Conservation (phyloP, 1,139 yeast genomes). For the Lodderomyces metapsilosis region DNA sequence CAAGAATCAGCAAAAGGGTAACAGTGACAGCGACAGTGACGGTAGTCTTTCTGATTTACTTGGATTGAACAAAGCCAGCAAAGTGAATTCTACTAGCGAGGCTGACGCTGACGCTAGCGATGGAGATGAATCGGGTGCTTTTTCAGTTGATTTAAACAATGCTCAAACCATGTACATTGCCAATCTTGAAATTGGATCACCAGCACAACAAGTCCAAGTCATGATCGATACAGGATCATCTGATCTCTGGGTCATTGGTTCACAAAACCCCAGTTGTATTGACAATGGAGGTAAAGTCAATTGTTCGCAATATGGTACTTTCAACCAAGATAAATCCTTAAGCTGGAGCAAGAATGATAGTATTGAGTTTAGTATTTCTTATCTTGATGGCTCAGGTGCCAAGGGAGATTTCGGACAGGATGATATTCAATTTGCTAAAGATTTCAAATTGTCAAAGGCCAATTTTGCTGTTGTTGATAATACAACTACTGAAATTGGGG, state of each 20-base stretch:
- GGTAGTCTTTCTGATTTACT: background rate
- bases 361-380: slow-evolving; percentile 25
- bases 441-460: slow-evolving; percentile 46
- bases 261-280: slow-evolving; percentile 9
- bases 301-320: slow-evolving; percentile 49
- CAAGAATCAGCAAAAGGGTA: background rate
- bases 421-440: slow-evolving; percentile 23
- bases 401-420: slow-evolving; percentile 60
- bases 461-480: slow-evolving; percentile 50
- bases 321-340: slow-evolving; percentile 44
- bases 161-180: slow-evolving; percentile 23
- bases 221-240: slow-evolving; percentile 45
- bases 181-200: slow-evolving; percentile 34
- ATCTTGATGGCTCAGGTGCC: slow-evolving; percentile 34
- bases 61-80: background rate
- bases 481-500: slow-evolving; percentile 43
- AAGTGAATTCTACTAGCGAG: background rate
- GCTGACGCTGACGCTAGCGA: background rate
- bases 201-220: slow-evolving; percentile 28
- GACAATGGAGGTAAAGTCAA: slow-evolving; percentile 15
- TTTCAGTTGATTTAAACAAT: slow-evolving; percentile 11
- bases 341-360: slow-evolving; percentile 48
- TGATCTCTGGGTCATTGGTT: slow-evolving; percentile 39
- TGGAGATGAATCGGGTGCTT: slow-evolving; percentile 9
- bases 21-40: too few species aligned